phyloP scores from a whole-genome alignment of 768 basidiomycete genomes.

The Tremella mesenterica region DNA sequence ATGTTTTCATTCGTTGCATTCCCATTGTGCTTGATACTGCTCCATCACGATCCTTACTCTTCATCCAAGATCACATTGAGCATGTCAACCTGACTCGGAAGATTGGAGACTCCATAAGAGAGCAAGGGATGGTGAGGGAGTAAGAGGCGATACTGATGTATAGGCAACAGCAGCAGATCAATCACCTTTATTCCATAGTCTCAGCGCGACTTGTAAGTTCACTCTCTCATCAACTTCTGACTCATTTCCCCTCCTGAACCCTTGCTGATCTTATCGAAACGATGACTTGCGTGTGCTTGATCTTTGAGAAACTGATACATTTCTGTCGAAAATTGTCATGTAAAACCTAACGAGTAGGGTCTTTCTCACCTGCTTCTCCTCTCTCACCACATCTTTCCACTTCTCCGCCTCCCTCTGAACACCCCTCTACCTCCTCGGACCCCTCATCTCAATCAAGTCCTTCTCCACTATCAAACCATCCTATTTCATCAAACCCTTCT shows the following conservation, averaged over 20 bases:
- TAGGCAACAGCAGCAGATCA: constrained; percentile 38
- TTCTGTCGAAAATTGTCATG: too few relatives aligned
- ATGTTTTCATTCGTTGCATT: neutral
- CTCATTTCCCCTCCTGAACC: neutral
- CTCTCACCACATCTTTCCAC: constrained; percentile 47
- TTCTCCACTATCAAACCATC: too few relatives aligned
- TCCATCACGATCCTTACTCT: neutral
- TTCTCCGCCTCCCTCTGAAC: constrained; percentile 7
- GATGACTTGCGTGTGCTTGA: too few relatives aligned
- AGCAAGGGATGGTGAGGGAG: too few relatives aligned
- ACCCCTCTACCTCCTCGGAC: constrained; percentile 4
- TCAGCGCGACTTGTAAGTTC: constrained; percentile 38
- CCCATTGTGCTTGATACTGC: neutral
- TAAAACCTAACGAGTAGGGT: too few relatives aligned
- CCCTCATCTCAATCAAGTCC: too few relatives aligned
- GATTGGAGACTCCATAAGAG: too few relatives aligned
- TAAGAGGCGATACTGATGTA: constrained; percentile 1
- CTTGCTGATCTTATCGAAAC: too few relatives aligned
- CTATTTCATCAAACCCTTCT: too few relatives aligned
- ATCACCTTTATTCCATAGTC: constrained; percentile 38
- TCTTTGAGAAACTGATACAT: too few relatives aligned
- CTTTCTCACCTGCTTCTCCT: constrained; percentile 55
- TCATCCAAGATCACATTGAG: neutral
- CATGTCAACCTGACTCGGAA: too few relatives aligned
- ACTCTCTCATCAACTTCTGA: neutral